Evolutionary conservation across 139 green algal genomes (phyloP), one percentile per base, ranked within the genome.

Genomic region (Chlamydomonas incerta): DNA sequence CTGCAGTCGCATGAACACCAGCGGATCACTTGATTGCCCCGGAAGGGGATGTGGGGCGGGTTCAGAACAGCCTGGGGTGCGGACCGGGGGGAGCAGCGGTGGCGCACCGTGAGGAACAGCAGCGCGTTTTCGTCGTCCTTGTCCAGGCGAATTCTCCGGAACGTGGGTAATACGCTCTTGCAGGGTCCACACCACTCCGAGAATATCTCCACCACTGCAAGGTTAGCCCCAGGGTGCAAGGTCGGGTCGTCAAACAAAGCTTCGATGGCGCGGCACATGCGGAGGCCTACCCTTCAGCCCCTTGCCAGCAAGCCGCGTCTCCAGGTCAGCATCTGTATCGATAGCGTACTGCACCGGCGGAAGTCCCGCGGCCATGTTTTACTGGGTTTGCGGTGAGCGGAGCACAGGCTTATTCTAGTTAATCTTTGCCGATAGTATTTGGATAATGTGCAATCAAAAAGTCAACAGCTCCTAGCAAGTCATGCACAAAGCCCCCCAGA

Each of bases 51-150:
- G n/a, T n/a, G n/a, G n/a, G n/a, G n/a, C n/a, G n/a, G n/a, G n/a
- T n/a, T n/a, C n/a, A n/a, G n/a, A n/a, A n/a, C n/a, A n/a, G n/a
- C n/a, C n/a, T n/a, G n/a, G n/a, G n/a, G n/a, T n/a, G n/a, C n/a
- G n/a, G n/a, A n/a, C n/a, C n/a, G n/a, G n/a, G n/a, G n/a, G n/a
- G n/a, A n/a, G n/a, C n/a, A n/a, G n/a, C n/a, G 41, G 41, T 50
- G 41, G 6, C 41, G 47, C 63, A 95, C 92, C 55, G 85, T 89
- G 3, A 95, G 60, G 71, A 95, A 94, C 11, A 87, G 88, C 46
- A 95, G 82, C 0, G 90, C 87, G n/a, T 74, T 83, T 79, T 95
- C 93, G n/a, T 95, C 91, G 74, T 95, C 93, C 41, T 92, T 93
- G 66, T 95, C 93, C 13, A 93, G 37, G 17, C 91, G 83, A 29